Base-by-base conservation (phyloP, 768 basidiomycete genomes). In the Phaffia tasmanica region DNA sequence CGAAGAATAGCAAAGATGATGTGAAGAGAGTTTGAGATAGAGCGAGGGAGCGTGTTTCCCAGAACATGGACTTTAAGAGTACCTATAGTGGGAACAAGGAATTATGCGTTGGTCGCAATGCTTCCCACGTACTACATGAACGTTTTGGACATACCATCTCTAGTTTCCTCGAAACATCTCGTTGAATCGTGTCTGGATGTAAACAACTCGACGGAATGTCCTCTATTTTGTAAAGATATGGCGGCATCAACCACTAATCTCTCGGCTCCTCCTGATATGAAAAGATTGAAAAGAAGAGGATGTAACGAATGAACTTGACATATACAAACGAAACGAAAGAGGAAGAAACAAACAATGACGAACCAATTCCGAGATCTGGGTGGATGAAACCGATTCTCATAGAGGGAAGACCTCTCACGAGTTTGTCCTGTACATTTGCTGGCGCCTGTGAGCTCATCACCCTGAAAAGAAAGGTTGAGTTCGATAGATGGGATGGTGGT, bases 191-290 rank as follows among this genome's bases (percentile, higher is more conserved):
- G 92, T 73, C 95, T 84, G 0, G 90, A 94, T 0, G 95, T 98
- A 76, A 91, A 95, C 27, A 98, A 83, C 71, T 87, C 84, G 21
- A 99, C 87, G 0, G 80, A 77, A 73, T 98, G 92, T 0, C 93
- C 94, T 6, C 85, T 80, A 11, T 81, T 78, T 75, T 97, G 88
- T 16, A 99, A 78, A 9, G 91, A 88, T 0, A 94, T 80, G 1
- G 94, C 92, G 29, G 93, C 90, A 75, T 99, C 94, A 25, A 97
- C 93, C 6, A 98, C 86, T 7, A 97, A 82, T 29, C 94, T 82
- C 77, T 99, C 94, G 2, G 94, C 94, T 23, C 94, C 94, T 70
- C 94, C 93, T 97, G 72, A 29, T 69, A 16, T 5, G 47, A 58
- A 1, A 15, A 18, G 16, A 23, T 6, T 21, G 49, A 63, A 53